Percentiles rank a stretch among this genome's conserved stretches.
These are phyloP conservation scores for Ailanthus altissimus DNA, from an alignment of 345 rosid genomes.

Conservation along the genomic window DNA sequence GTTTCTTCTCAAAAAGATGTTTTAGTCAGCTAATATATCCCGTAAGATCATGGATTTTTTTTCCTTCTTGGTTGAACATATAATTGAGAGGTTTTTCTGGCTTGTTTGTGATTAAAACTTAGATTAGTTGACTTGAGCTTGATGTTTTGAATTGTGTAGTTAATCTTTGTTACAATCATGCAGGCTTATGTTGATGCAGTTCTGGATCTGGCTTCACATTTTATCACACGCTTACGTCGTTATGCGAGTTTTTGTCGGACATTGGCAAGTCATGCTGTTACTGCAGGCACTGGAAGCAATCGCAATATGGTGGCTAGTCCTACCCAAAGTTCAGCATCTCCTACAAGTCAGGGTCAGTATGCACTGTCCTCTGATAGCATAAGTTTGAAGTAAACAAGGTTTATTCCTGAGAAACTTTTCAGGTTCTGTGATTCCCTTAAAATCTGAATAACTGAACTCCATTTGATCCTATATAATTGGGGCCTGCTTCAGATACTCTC, in stretches of 20 bases:
- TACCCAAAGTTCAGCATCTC: conserved; percentile 77
- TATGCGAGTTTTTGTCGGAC: conserved; percentile 99
- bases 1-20: too few relatives aligned
- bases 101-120: background rate
- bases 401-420: background rate
- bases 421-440: background rate
- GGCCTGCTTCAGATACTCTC: background rate
- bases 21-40: background rate
- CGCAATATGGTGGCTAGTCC: conserved; percentile 86
- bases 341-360: conserved; percentile 78
- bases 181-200: conserved; percentile 99
- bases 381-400: background rate
- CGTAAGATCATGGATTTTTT: background rate
- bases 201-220: conserved; percentile 98
- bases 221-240: conserved; percentile 93
- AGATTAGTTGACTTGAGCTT: conserved; percentile 4
- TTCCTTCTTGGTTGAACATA: background rate
- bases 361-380: conserved; percentile 16
- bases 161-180: conserved; percentile 26
- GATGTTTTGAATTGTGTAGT: conserved; percentile 10
- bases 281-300: conserved; percentile 86
- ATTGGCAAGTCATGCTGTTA: conserved; percentile 93
- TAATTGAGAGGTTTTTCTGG: background rate
- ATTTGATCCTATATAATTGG: background rate
- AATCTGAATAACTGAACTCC: conserved; percentile 2